A percentile compares a stretch with the other conserved stretches of the same genome.
Evolutionary conservation across 768 basidiomycete genomes (phyloP).

Genomic region (Suillus subaureus): DNA sequence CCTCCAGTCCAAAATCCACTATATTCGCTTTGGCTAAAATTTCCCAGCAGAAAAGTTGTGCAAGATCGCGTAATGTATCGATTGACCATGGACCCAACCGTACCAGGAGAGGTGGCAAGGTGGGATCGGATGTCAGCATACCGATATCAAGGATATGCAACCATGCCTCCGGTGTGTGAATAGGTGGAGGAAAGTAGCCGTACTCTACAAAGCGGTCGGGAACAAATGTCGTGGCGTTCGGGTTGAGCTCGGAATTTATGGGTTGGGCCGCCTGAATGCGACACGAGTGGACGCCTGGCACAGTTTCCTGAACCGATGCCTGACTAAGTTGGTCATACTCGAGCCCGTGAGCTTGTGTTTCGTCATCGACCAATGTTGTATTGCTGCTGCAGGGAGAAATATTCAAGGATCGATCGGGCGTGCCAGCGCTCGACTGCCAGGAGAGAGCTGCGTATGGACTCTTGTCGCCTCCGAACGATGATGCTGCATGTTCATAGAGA

Average conservation of each 20-base stretch:
- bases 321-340: neutral
- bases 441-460: neutral
- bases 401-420: neutral
- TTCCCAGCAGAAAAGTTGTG: constrained; percentile 31
- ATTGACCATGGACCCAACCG: constrained; percentile 2
- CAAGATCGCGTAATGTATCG: constrained; percentile 24
- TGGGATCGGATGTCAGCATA: neutral
- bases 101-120: neutral
- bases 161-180: neutral
- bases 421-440: neutral
- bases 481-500: neutral
- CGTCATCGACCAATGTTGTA: constrained; percentile 12
- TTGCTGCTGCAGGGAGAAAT: constrained; percentile 12
- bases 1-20: constrained; percentile 9
- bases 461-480: neutral
- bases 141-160: constrained; percentile 1
- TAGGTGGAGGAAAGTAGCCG: neutral
- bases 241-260: constrained; percentile 7
- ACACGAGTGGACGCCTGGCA: neutral
- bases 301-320: neutral
- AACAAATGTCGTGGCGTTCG: constrained; percentile 13
- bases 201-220: neutral
- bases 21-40: constrained; percentile 16
- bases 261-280: neutral
- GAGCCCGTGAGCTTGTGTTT: constrained; percentile 2